Evolutionary conservation across 2,329 filamentous ascomycete species (phyloP).

Genomic region (Pseudofabraea citricarpa): DNA sequence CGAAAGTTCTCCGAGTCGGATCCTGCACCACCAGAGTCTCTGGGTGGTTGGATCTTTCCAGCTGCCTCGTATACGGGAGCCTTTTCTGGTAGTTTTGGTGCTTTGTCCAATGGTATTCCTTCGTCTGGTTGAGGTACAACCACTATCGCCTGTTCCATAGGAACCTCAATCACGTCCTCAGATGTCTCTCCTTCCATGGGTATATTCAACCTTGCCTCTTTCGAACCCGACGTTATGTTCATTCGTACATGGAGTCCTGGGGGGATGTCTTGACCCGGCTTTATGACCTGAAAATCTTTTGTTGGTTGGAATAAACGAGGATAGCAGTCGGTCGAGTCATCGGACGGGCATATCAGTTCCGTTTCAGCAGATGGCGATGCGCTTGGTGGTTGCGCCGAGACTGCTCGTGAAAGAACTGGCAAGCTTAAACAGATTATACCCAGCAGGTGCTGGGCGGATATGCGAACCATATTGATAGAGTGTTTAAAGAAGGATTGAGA

Average conservation of each 20-base stretch:
- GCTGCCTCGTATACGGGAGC: constrained; percentile 52
- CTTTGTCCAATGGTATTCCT: constrained; percentile 26
- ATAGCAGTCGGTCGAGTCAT: constrained; percentile 58
- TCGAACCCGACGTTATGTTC: constrained; percentile 57
- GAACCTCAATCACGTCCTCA: constrained; percentile 48
- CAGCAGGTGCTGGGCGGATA: constrained; percentile 11
- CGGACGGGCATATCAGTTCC: constrained; percentile 62
- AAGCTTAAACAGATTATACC: constrained; percentile 19
- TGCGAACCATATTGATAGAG: constrained; percentile 16
- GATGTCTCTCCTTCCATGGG: constrained; percentile 45
- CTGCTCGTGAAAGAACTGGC: constrained; percentile 15
- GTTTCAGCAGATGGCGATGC: constrained; percentile 28
- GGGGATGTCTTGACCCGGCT: constrained; percentile 61
- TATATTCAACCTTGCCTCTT: constrained; percentile 62
- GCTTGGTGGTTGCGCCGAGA: constrained; percentile 10
- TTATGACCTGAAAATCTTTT: constrained; percentile 58
- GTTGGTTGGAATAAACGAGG: constrained; percentile 60
- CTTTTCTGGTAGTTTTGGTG: constrained; percentile 37
- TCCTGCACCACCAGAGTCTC: constrained; percentile 22
- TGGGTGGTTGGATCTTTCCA: constrained; percentile 53
- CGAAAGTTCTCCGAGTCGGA: constrained; percentile 41
- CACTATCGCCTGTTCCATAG: constrained; percentile 38
- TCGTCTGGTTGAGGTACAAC: constrained; percentile 17
- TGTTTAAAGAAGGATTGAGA: neutral
- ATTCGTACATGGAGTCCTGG: constrained; percentile 61